Base-by-base conservation (phyloP, 148 eudicot genomes). In the Rhododendron ferrugineum region DNA sequence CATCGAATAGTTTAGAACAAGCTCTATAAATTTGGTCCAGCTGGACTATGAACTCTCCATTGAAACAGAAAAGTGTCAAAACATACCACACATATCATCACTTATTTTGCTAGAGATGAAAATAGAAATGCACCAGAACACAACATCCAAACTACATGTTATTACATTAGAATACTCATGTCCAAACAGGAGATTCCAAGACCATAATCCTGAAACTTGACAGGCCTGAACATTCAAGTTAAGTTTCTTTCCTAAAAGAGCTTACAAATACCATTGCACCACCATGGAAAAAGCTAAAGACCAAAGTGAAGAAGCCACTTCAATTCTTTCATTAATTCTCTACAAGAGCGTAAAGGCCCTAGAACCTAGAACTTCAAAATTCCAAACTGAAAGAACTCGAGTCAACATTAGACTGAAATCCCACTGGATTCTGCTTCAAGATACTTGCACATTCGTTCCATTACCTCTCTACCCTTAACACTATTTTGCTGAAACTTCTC, bases 391-490 rank as follows among this genome's bases (percentile, higher is more conserved):
- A 74, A 26, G 72, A 34, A 11, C 32, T 18, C 3, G 73, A 62
- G 22, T 23, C 84, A 36, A 73, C 79, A 82, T 89, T 85, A 94
- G 50, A 90, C 82, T 28, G 98, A 91, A 30, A 94, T 91, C 49
- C 98, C 97, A 16, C 90, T 32, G 34, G 99, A 95, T 88, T 95
- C 99, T 86, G 98, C 97, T 94, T 96, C 99, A 49, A 96, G 94
- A 88, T 96, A 95, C 92, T 95, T 95, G 82, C 99, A 96, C 86
- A 96, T 96, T 90, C 98, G 93, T 91, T 96, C 99, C 99, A 96
- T 96, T 79, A 95, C 99, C 87, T 96, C 98, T 83, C 99, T 95
- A 47, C 99, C 99, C 85, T 96, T 96, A 42, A 85, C 97, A 85
- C 98, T 96, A 83, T 96, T 96, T 44, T 95, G 96, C 88, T 92